A percentile compares a stretch with the other conserved stretches of the same genome.
These are phyloP conservation scores for Thelonectria discophora DNA, from an alignment of 2,329 filamentous ascomycete genomes.

Conservation along the genomic window DNA sequence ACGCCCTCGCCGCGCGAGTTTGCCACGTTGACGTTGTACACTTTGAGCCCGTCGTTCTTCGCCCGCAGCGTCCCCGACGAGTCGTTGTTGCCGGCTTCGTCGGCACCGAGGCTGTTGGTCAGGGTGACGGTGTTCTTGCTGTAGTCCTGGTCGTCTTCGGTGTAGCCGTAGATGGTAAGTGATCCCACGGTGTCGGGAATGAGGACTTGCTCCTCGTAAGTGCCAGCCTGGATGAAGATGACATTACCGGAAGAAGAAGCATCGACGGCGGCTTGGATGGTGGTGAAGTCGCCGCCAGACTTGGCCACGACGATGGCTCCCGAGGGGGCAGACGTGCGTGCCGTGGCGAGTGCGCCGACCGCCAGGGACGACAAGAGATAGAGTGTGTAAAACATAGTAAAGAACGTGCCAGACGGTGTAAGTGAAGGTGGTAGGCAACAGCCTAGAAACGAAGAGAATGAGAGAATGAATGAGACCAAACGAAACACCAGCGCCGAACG, in stretches of 20 bases:
- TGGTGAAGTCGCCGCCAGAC: conserved; percentile 47
- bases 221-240: conserved; percentile 39
- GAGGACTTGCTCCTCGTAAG: conserved; percentile 56
- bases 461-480: neutral
- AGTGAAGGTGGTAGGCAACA: neutral
- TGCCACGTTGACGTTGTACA: conserved; percentile 68
- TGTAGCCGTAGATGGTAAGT: conserved; percentile 69
- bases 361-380: conserved; percentile 23
- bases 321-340: conserved; percentile 43
- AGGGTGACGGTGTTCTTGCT: conserved; percentile 65
- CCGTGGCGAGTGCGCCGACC: conserved; percentile 30
- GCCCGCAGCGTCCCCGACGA: conserved; percentile 56
- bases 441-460: neutral
- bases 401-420: neutral
- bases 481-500: neutral
- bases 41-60: conserved; percentile 59
- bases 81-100: conserved; percentile 60
- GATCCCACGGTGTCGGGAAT: conserved; percentile 57
- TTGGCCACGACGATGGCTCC: conserved; percentile 46
- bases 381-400: conserved; percentile 20
- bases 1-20: conserved; percentile 56
- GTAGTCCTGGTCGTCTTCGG: conserved; percentile 61
- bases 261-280: conserved; percentile 64
- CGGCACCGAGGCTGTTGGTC: conserved; percentile 49
- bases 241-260: conserved; percentile 43